Conservation (phyloP, 805 yeast species). For the Phaffomyces thermotolerans region DNA sequence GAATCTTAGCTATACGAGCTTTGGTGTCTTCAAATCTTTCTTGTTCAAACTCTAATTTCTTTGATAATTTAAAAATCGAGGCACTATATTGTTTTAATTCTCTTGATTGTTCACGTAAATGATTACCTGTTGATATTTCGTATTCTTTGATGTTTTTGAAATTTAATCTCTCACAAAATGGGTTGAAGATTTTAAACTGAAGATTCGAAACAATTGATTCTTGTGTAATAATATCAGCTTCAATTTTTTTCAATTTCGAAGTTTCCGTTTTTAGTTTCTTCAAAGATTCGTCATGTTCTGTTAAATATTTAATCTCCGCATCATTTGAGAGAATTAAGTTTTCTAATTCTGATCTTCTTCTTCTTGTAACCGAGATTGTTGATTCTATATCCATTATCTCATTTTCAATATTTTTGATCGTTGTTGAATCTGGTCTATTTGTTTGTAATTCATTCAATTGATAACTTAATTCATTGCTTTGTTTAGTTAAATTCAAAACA, state of each 20-base stretch:
- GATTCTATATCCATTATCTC: slow-evolving; percentile 46
- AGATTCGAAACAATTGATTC: slow-evolving; percentile 27
- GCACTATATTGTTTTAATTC: slow-evolving; percentile 56
- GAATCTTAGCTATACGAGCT: slow-evolving; percentile 38
- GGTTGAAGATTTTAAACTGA: slow-evolving; percentile 40
- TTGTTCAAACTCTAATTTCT: slow-evolving; percentile 55
- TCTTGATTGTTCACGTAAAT: slow-evolving; percentile 46
- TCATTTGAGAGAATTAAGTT: slow-evolving; percentile 38
- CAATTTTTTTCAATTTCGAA: slow-evolving; percentile 17
- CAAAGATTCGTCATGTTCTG: slow-evolving; percentile 25
- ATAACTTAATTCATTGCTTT: slow-evolving; percentile 41
- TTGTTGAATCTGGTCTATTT: slow-evolving; percentile 45
- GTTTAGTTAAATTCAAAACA: slow-evolving; percentile 42
- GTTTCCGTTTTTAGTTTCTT: slow-evolving; percentile 21
- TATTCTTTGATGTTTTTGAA: slow-evolving; percentile 56
- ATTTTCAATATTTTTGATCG: slow-evolving; percentile 49
- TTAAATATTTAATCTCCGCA: slow-evolving; percentile 47
- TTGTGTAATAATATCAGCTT: slow-evolving; percentile 22
- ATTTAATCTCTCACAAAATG: slow-evolving; percentile 49
- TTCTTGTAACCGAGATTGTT: slow-evolving; percentile 37
- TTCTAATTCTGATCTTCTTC: slow-evolving; percentile 35
- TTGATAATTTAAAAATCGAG: slow-evolving; percentile 53
- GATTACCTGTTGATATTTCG: slow-evolving; percentile 59
- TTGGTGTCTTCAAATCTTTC: slow-evolving; percentile 50
- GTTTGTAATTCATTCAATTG: slow-evolving; percentile 36